These are phyloP conservation scores for Sporothrix sp. DNA, from an alignment of 2,329 filamentous ascomycete species.

Conservation along the genomic window DNA sequence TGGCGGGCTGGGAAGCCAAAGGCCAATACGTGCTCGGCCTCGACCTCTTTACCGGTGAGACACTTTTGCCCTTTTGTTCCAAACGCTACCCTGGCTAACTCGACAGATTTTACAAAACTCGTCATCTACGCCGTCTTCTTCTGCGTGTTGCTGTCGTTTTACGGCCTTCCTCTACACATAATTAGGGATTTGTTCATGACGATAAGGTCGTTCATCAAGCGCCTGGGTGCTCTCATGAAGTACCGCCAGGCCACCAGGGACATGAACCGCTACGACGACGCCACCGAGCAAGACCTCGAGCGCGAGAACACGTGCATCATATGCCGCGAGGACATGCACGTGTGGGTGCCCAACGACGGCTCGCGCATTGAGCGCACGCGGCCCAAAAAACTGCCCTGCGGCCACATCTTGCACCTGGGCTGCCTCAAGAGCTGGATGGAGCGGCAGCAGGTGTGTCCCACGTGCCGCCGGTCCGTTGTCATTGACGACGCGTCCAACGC, in stretches of 20 bases:
- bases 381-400: constrained; percentile 93
- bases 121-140: constrained; percentile 88
- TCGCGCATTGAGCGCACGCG: constrained; percentile 74
- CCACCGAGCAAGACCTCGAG: constrained; percentile 72
- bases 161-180: constrained; percentile 92
- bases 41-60: constrained; percentile 66
- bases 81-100: too few relatives aligned
- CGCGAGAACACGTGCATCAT: constrained; percentile 95
- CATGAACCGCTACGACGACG: constrained; percentile 92
- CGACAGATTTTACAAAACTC: constrained; percentile 83
- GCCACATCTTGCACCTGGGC: constrained; percentile 87
- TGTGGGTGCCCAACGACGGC: constrained; percentile 55
- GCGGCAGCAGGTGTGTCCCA: constrained; percentile 93
- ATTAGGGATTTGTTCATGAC: constrained; percentile 94
- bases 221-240: constrained; percentile 76
- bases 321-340: constrained; percentile 89
- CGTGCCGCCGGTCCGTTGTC: constrained; percentile 78
- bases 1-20: constrained; percentile 93
- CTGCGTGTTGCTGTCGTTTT: constrained; percentile 83
- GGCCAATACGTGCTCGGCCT: constrained; percentile 84
- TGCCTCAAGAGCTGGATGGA: constrained; percentile 97
- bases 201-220: constrained; percentile 79
- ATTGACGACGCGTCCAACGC: constrained; percentile 30
- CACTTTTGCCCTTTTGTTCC: background rate
- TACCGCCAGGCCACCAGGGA: constrained; percentile 88